A percentile compares a stretch with the other conserved stretches of the same genome.
These are phyloP conservation scores for Erucastrum elatum DNA, from an alignment of 345 rosid genomes.

Conservation along the genomic window DNA sequence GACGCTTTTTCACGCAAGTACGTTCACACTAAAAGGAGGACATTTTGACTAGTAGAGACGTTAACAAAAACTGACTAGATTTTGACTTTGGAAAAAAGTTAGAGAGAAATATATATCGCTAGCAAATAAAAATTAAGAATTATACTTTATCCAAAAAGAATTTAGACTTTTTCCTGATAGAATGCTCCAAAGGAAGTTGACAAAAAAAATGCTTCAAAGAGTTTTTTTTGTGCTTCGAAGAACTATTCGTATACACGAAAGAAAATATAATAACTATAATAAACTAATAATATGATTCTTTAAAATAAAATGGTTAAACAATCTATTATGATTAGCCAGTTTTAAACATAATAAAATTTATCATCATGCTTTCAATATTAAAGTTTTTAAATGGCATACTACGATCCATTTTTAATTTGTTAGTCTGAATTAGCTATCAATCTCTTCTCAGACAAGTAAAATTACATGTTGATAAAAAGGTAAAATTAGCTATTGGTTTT, in stretches of 20 bases:
- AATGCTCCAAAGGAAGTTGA: neutral
- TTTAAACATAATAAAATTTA: neutral
- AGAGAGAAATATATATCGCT: neutral
- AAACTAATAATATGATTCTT: neutral
- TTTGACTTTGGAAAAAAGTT: conserved; percentile 21
- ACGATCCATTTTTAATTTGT: neutral
- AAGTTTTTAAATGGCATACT: neutral
- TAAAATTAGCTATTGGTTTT: neutral
- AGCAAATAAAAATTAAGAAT: no score
- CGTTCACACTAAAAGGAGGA: conserved; percentile 14
- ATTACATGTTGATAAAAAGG: neutral
- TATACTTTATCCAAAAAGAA: neutral
- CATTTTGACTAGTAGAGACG: neutral
- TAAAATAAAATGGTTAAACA: neutral
- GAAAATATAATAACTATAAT: neutral
- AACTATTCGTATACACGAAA: neutral
- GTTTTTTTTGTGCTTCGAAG: no score
- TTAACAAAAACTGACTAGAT: neutral
- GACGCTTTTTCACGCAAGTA: neutral
- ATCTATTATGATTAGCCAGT: neutral
- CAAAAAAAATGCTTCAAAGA: neutral
- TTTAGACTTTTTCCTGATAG: neutral
- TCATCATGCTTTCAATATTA: neutral
- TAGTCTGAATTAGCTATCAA: neutral
- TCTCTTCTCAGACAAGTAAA: neutral